Evolutionary conservation across 2,329 filamentous ascomycete genomes (phyloP).

Genomic region (Penicillium sp.): DNA sequence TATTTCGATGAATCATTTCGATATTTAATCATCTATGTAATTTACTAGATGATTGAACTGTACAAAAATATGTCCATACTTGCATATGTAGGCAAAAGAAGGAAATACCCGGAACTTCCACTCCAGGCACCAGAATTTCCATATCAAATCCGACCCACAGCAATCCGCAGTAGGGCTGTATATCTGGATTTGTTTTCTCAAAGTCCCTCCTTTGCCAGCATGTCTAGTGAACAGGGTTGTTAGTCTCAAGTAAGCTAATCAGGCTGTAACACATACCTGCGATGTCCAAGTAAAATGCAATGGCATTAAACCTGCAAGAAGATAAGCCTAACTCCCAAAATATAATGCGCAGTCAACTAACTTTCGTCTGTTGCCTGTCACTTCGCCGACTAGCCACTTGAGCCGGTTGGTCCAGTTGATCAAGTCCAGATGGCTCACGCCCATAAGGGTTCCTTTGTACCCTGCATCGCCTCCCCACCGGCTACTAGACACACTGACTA

Average conservation of each 20-base stretch:
- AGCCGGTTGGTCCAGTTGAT: conserved; percentile 66
- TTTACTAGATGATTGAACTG: background rate
- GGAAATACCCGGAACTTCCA: background rate
- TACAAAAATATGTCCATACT: background rate
- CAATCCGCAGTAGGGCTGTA: conserved; percentile 7
- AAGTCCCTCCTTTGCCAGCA: conserved; percentile 66
- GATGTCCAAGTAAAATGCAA: conserved; percentile 63
- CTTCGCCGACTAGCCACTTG: conserved; percentile 56
- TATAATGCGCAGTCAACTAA: background rate
- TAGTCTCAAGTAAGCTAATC: conserved; percentile 1
- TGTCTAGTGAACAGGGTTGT: conserved; percentile 43
- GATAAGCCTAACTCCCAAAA: background rate
- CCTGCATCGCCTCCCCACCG: conserved; percentile 54
- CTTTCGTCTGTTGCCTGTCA: conserved; percentile 57
- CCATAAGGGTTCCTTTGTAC: conserved; percentile 63
- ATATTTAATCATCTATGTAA: background rate
- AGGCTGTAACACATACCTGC: conserved; percentile 48
- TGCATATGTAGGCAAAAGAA: background rate
- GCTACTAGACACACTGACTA: conserved; percentile 60
- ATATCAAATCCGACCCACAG: background rate
- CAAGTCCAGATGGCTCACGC: conserved; percentile 62
- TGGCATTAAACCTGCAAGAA: conserved; percentile 56
- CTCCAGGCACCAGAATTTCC: conserved; percentile 25
- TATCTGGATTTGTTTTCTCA: conserved; percentile 23
- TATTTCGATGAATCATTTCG: background rate